A percentile compares a stretch with the other conserved stretches of the same genome.
phyloP scores from a whole-genome alignment of 108 stramenopile species.

The Mediolabrus comicus region DNA sequence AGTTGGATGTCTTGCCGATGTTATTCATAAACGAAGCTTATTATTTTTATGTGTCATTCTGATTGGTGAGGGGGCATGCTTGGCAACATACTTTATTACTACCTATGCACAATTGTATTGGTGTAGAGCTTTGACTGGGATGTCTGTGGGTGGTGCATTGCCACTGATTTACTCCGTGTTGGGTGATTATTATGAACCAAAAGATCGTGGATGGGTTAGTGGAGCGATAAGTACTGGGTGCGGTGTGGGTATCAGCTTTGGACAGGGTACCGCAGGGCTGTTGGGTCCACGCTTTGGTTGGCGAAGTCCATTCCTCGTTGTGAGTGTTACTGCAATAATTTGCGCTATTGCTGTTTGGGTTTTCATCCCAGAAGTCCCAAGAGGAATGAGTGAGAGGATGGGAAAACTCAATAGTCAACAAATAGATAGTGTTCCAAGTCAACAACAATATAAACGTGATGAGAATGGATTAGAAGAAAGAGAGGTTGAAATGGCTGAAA shows the following conservation, averaged over 20 bases:
- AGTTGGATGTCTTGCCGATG: conserved; percentile 57
- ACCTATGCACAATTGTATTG: conserved; percentile 73
- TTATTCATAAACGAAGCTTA: conserved; percentile 23
- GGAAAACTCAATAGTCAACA: background rate
- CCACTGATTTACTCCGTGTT: conserved; percentile 84
- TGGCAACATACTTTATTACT: conserved; percentile 61
- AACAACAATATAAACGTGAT: background rate
- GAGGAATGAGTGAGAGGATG: conserved; percentile 65
- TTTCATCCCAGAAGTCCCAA: conserved; percentile 64
- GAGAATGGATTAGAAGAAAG: conserved; percentile 3
- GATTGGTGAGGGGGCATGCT: conserved; percentile 81
- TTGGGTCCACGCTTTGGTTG: conserved; percentile 80
- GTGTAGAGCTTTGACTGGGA: conserved; percentile 80
- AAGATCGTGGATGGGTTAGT: conserved; percentile 64
- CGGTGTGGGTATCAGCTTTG: conserved; percentile 68
- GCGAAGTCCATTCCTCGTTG: conserved; percentile 81
- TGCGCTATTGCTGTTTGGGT: conserved; percentile 63
- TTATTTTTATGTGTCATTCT: conserved; percentile 69
- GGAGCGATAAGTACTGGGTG: conserved; percentile 71
- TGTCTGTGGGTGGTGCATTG: conserved; percentile 77
- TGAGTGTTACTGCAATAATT: conserved; percentile 64
- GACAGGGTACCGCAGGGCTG: conserved; percentile 77
- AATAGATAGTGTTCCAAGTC: background rate
- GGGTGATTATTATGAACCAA: conserved; percentile 72
- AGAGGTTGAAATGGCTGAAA: conserved; percentile 3